Base-by-base conservation (phyloP, 805 yeast species). In the Teunomyces tritomae region DNA sequence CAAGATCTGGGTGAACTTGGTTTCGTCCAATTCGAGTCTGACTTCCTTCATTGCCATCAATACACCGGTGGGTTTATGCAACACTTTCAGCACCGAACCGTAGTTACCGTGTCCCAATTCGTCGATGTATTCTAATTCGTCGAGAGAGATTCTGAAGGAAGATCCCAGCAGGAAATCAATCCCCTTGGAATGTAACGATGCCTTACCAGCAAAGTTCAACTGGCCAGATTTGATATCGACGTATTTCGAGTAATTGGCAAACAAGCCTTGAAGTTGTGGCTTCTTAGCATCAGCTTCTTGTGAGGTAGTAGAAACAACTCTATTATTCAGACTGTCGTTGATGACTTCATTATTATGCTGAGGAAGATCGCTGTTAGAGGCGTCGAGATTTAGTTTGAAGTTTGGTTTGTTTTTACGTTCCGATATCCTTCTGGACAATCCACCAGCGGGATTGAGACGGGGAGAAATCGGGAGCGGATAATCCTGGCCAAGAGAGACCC, bases 31-130 rank as follows among this genome's bases (percentile, higher is more conserved):
- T 64, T 92, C 98, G 40, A 94, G 71, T 46, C 97, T 75, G 39
- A 94, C 96, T 65, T 94, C 98, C 66, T 94, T 94, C 95, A 94
- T 89, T 1, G 98, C 98, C 97, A 94, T 90, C 14, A 83, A 69
- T 14, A 92, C 87, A 16, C 89, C 87, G 0, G 96, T 90, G 9
- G 98, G 98, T 60, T 84, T 89, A 67, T 94, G 97, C 39, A 89
- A 70, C 2, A 92, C 99, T 66, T 90, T 91, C 17, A 91, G 82
- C 6, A 94, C 99, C 0, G 96, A 88, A 46, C 99, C 99, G 66
- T 94, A 94, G 68, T 94, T 94, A 8, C 99, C 99, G 41, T 92
- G 80, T 2, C 99, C 99, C 40, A 94, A 72, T 66, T 92, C 98
- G 44, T 86, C 96, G 48, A 89, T 74, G 53, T 87, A 82, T 57